Percentiles rank a stretch among this genome's conserved stretches.
These are phyloP conservation scores for Beauveria australis DNA, from an alignment of 2,329 filamentous ascomycete species.

Conservation along the genomic window DNA sequence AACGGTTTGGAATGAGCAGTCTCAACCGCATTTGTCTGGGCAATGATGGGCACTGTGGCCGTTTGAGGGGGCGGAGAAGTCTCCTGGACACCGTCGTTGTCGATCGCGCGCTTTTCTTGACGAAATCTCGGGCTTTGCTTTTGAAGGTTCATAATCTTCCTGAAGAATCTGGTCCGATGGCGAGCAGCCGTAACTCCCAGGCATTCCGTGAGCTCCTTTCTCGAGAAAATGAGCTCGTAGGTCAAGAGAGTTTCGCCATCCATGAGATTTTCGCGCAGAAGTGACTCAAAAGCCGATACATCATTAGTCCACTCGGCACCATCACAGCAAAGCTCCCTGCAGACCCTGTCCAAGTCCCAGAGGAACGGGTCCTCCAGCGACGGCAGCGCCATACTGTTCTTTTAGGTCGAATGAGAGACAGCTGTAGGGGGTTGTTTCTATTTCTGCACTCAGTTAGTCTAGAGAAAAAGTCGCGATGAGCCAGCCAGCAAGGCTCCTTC, in stretches of 20 bases:
- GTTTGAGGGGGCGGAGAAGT: neutral
- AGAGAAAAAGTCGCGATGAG: neutral
- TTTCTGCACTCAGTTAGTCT: neutral
- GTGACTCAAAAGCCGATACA: constrained; percentile 39
- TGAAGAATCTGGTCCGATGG: constrained; percentile 48
- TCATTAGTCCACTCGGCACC: constrained; percentile 44
- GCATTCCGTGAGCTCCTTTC: constrained; percentile 42
- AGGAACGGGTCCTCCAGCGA: constrained; percentile 56
- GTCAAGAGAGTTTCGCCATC: constrained; percentile 58
- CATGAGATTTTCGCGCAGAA: constrained; percentile 54
- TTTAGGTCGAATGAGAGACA: neutral
- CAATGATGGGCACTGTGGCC: neutral
- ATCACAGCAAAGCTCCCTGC: constrained; percentile 54
- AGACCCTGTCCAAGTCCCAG: constrained; percentile 63
- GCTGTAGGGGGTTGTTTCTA: neutral
- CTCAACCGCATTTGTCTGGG: neutral
- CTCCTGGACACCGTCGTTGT: neutral
- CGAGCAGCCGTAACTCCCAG: constrained; percentile 50
- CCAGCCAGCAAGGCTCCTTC: neutral
- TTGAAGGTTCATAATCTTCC: constrained; percentile 50
- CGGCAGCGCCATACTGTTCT: constrained; percentile 17
- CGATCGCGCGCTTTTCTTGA: neutral
- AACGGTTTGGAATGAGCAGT: neutral
- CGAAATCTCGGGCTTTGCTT: constrained; percentile 41
- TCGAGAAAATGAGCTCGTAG: constrained; percentile 39